phyloP scores from a whole-genome alignment of 352 stramenopile species.

The Thraustochytrium sp. region DNA sequence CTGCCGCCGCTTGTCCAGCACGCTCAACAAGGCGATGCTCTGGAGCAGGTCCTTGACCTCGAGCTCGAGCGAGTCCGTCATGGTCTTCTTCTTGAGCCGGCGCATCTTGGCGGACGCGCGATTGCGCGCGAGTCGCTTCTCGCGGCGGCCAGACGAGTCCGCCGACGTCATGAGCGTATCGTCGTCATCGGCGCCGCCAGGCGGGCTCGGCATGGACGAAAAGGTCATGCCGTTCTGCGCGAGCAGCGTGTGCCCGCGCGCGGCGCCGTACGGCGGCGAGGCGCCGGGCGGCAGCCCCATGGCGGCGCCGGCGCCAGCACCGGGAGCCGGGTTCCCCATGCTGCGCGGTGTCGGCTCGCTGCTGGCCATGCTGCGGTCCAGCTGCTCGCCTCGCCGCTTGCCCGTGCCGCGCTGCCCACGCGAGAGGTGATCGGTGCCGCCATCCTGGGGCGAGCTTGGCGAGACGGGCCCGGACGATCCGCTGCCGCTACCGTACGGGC shows the following conservation, averaged over 20 bases:
- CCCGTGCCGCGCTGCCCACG: neutral
- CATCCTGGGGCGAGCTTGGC: neutral
- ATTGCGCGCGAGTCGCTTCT: slow-evolving; percentile 46
- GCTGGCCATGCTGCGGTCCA: neutral
- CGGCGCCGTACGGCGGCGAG: neutral
- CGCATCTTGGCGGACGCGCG: slow-evolving; percentile 45
- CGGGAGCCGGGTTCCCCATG: too few relatives aligned
- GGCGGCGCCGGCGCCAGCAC: too few relatives aligned
- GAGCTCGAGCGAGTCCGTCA: slow-evolving; percentile 38
- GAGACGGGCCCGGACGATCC: neutral
- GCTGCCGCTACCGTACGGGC: too few relatives aligned
- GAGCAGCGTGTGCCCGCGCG: neutral
- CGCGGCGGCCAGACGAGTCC: neutral
- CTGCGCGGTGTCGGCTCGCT: neutral
- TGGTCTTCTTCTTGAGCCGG: slow-evolving; percentile 47
- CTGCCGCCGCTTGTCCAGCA: neutral
- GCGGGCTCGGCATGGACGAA: neutral
- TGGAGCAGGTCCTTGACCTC: slow-evolving; percentile 44
- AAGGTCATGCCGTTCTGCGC: neutral
- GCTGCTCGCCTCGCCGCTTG: neutral
- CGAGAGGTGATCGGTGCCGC: neutral
- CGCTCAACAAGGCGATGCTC: slow-evolving; percentile 28
- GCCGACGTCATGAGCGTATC: neutral
- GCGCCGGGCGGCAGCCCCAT: neutral
- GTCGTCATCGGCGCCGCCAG: neutral